Evolutionary conservation across 805 yeast species (phyloP).

Genomic region (Yarrowia divulgata): DNA sequence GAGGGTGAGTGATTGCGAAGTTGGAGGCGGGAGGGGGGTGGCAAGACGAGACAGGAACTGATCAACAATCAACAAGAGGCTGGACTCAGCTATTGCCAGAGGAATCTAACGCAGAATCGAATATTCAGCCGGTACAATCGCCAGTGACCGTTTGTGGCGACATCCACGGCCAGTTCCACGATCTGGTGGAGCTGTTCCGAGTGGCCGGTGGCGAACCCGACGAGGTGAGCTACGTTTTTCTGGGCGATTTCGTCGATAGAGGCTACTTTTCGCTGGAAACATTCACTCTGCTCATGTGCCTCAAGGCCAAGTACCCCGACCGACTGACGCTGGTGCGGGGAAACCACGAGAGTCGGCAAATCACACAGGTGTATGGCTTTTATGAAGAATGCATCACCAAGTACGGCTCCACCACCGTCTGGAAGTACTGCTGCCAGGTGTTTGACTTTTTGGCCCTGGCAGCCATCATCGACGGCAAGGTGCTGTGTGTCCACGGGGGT

Average conservation of each 20-base stretch:
- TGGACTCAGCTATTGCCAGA: too few species aligned
- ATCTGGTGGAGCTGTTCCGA: slow-evolving; percentile 84
- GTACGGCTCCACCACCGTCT: slow-evolving; percentile 92
- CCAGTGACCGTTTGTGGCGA: slow-evolving; percentile 97
- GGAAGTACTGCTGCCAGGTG: slow-evolving; percentile 97
- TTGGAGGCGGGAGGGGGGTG: background rate
- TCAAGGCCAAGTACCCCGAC: slow-evolving; percentile 86
- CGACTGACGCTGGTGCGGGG: slow-evolving; percentile 92
- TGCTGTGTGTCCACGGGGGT: slow-evolving; percentile 97
- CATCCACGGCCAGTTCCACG: slow-evolving; percentile 98
- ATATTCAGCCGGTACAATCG: slow-evolving; percentile 89
- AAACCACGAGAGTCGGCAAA: slow-evolving; percentile 96
- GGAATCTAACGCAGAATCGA: slow-evolving; percentile 61
- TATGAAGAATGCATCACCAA: slow-evolving; percentile 94
- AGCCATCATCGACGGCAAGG: slow-evolving; percentile 93
- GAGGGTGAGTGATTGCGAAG: slow-evolving; percentile 53
- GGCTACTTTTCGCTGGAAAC: slow-evolving; percentile 97
- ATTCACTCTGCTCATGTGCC: slow-evolving; percentile 89
- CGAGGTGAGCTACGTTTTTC: slow-evolving; percentile 78
- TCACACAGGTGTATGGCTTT: slow-evolving; percentile 98
- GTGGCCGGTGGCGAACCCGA: slow-evolving; percentile 93
- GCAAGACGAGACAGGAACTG: too few species aligned
- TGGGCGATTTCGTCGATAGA: slow-evolving; percentile 97
- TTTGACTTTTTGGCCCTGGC: slow-evolving; percentile 93
- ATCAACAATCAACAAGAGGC: too few species aligned